Evolutionary conservation across 1,284 basidiomycete species (phyloP).

Genomic region (Ustilago nuda): DNA sequence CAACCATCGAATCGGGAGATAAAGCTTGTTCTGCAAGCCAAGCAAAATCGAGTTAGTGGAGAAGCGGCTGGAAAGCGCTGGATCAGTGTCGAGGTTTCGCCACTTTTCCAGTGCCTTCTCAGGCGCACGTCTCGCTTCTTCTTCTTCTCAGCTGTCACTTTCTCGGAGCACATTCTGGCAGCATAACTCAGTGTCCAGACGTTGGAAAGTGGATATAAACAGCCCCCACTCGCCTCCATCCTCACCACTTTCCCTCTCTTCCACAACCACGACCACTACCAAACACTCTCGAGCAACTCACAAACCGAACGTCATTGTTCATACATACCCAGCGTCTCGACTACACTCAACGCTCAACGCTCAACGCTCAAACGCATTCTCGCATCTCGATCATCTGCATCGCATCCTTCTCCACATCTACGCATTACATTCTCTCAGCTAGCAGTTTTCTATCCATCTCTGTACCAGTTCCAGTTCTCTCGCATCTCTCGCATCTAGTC

Average conservation of each 20-base stretch:
- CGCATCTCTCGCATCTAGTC: neutral
- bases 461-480: neutral
- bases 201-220: neutral
- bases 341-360: constrained; percentile 6
- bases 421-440: neutral
- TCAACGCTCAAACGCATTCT: neutral
- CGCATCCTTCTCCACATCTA: neutral
- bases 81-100: constrained; percentile 34
- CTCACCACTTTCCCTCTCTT: neutral
- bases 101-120: constrained; percentile 5
- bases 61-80: constrained; percentile 43
- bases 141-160: constrained; percentile 2
- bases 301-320: constrained; percentile 7
- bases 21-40: neutral
- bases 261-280: neutral
- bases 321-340: constrained; percentile 4
- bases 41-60: constrained; percentile 11
- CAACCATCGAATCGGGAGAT: neutral
- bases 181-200: neutral
- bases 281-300: neutral
- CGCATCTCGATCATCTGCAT: neutral
- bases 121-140: no score
- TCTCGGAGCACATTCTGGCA: neutral
- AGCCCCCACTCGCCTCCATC: neutral
- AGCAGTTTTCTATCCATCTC: neutral